These are phyloP conservation scores for Leavenworthia alabamica DNA, from an alignment of 345 rosid genomes.

Conservation along the genomic window DNA sequence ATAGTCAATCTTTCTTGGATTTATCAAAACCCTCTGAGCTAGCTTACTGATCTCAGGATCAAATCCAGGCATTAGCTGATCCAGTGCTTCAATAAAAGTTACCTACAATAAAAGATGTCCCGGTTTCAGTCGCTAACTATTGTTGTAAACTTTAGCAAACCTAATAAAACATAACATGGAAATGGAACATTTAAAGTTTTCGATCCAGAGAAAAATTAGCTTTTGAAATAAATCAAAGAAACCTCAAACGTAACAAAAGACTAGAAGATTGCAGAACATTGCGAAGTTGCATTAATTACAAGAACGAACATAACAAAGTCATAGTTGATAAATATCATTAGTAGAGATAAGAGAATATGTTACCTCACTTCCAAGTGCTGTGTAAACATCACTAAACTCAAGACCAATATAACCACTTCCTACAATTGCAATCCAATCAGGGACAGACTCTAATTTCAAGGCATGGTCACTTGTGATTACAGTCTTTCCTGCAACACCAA, in stretches of 20 bases:
- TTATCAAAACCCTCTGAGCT: constrained; percentile 92
- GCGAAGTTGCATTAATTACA: not conserved
- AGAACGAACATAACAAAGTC: not conserved
- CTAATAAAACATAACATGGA: not conserved
- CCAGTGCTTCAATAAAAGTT: constrained; percentile 91
- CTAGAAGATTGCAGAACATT: not conserved
- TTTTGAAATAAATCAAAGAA: not conserved
- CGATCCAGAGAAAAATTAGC: not conserved
- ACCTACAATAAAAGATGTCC: constrained; percentile 48
- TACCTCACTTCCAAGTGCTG: constrained; percentile 99
- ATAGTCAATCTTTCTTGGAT: constrained; percentile 91
- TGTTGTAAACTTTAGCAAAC: not conserved
- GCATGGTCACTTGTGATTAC: constrained; percentile 99
- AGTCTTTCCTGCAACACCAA: constrained; percentile 77
- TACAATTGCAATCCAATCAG: constrained; percentile 96
- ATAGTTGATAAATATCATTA: not conserved
- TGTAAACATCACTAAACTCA: constrained; percentile 98
- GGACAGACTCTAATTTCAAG: constrained; percentile 85
- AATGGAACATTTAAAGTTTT: not conserved
- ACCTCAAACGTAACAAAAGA: not conserved
- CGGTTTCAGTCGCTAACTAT: not conserved
- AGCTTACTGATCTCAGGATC: constrained; percentile 97
- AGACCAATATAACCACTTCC: constrained; percentile 99
- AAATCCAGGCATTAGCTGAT: constrained; percentile 99
- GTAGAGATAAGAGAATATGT: not conserved